Conservation (phyloP, 768 basidiomycete species). For the Cyathus striatus region DNA sequence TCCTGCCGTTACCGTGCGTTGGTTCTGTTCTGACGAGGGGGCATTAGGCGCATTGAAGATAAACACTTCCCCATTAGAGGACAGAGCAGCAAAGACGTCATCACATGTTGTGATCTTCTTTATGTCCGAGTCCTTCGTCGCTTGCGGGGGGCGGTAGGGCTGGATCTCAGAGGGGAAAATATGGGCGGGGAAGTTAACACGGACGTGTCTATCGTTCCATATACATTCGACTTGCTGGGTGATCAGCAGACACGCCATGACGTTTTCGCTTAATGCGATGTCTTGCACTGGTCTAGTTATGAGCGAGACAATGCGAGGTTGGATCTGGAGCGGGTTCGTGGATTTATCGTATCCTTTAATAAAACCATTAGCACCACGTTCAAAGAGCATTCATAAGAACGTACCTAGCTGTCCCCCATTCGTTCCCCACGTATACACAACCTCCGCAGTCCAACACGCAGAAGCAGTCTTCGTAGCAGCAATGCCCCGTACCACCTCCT, state of each 20-base stretch:
- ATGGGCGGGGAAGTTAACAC: slow-evolving; percentile 75
- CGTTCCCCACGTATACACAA: slow-evolving; percentile 88
- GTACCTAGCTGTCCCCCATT: slow-evolving; percentile 88
- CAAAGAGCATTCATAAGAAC: slow-evolving; percentile 9
- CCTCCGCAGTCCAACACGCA: slow-evolving; percentile 76
- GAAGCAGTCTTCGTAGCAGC: slow-evolving; percentile 86
- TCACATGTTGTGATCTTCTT: slow-evolving; percentile 78
- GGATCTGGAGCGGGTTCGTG: slow-evolving; percentile 67
- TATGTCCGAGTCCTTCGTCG: slow-evolving; percentile 64
- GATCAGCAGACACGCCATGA: slow-evolving; percentile 77
- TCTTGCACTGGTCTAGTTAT: slow-evolving; percentile 65
- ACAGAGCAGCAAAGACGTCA: slow-evolving; percentile 76
- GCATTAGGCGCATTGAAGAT: slow-evolving; percentile 53
- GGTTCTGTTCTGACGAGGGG: not conserved
- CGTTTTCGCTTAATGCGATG: slow-evolving; percentile 73
- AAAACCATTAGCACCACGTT: slow-evolving; percentile 32
- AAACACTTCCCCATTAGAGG: slow-evolving; percentile 87
- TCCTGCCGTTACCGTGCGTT: slow-evolving; percentile 23
- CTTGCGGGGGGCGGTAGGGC: slow-evolving; percentile 80
- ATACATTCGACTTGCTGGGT: slow-evolving; percentile 80
- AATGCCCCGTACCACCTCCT: slow-evolving; percentile 73
- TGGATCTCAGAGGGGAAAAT: slow-evolving; percentile 72
- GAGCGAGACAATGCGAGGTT: slow-evolving; percentile 78
- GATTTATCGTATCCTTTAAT: slow-evolving; percentile 77
- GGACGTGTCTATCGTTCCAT: slow-evolving; percentile 70